Conservation (phyloP, 2,329 filamentous ascomycete genomes). For the Nigrograna mackinnonii region DNA sequence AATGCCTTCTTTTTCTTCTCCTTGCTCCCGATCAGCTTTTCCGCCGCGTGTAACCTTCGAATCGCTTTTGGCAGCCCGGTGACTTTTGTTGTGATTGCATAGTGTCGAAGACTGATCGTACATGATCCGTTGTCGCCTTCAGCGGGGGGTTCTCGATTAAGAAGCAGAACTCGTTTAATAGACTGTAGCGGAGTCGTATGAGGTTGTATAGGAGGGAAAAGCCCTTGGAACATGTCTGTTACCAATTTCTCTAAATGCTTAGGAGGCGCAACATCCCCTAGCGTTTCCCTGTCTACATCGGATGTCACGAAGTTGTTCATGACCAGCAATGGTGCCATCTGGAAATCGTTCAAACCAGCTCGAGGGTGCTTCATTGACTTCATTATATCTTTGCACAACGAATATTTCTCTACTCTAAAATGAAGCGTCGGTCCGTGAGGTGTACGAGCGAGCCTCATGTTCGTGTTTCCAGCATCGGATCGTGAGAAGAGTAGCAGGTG, state of each 20-base stretch:
- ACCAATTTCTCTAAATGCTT: conserved; percentile 92
- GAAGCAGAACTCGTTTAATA: conserved; percentile 86
- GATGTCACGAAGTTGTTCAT: conserved; percentile 95
- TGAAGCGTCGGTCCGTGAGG: conserved; percentile 91
- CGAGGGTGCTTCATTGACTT: conserved; percentile 81
- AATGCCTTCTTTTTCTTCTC: conserved; percentile 67
- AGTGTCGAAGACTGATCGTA: conserved; percentile 86
- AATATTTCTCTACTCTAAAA: conserved; percentile 94
- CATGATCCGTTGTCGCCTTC: conserved; percentile 59
- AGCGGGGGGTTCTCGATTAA: conserved; percentile 73
- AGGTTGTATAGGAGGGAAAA: conserved; percentile 95
- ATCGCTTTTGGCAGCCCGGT: conserved; percentile 84
- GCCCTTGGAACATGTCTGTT: conserved; percentile 92
- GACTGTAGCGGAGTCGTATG: conserved; percentile 86
- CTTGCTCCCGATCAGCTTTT: conserved; percentile 68
- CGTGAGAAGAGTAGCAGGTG: conserved; percentile 93
- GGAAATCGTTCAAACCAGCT: conserved; percentile 78
- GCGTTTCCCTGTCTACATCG: conserved; percentile 37
- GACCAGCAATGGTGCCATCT: conserved; percentile 85
- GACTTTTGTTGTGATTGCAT: conserved; percentile 88
- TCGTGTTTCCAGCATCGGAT: conserved; percentile 87
- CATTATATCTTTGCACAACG: conserved; percentile 86
- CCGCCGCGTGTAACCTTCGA: conserved; percentile 80
- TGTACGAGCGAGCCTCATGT: conserved; percentile 83
- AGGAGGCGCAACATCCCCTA: conserved; percentile 67